Conservation (phyloP, 306 rosid genomes). For the Cucumis hystrix region DNA sequence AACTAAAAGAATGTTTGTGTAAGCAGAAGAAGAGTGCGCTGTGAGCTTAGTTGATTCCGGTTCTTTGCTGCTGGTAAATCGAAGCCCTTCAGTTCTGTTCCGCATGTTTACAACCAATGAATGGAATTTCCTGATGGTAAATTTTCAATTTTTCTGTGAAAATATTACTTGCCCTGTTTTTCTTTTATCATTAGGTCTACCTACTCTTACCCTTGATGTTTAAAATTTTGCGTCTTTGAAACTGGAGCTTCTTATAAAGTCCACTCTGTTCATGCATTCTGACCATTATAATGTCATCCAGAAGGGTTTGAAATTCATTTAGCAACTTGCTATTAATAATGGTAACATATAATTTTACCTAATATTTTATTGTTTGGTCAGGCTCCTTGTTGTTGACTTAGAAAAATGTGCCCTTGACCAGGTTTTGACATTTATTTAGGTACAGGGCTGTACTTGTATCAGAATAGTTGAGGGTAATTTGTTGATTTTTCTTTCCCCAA, state of each 20-base stretch:
- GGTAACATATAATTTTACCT: neutral
- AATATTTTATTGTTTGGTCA: constrained; percentile 3
- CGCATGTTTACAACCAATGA: neutral
- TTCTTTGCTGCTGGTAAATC: neutral
- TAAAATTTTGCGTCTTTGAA: neutral
- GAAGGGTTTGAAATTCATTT: neutral
- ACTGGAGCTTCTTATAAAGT: neutral
- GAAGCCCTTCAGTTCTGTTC: neutral
- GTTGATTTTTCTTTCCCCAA: neutral
- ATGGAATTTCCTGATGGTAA: neutral
- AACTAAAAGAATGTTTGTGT: neutral
- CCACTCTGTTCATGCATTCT: neutral
- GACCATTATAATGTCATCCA: neutral
- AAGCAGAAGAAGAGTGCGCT: neutral
- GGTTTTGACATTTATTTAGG: neutral
- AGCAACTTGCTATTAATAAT: neutral
- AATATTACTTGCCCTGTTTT: neutral
- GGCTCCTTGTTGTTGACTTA: constrained; percentile 5
- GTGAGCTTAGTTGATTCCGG: neutral
- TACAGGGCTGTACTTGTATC: neutral
- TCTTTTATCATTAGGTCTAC: neutral
- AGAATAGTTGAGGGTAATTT: neutral
- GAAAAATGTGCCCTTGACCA: neutral
- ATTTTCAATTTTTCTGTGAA: neutral
- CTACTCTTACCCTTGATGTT: neutral